phyloP scores from a whole-genome alignment of 768 basidiomycete species.

The Suillus discolor region DNA sequence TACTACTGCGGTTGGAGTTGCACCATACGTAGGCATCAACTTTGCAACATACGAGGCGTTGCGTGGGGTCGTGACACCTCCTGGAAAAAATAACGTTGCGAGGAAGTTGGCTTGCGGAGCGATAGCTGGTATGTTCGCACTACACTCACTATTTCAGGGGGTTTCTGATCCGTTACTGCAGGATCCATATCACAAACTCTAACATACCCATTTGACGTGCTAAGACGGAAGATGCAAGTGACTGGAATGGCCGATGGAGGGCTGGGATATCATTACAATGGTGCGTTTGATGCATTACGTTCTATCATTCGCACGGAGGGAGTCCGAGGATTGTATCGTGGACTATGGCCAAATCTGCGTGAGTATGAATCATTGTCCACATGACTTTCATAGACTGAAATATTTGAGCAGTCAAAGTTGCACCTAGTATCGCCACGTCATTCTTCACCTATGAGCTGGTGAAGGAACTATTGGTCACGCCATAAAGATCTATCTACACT shows the following conservation, averaged over 20 bases:
- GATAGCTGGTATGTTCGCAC: constrained; percentile 62
- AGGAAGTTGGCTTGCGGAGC: constrained; percentile 87
- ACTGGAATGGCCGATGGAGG: constrained; percentile 69
- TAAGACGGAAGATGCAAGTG: constrained; percentile 96
- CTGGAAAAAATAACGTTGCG: constrained; percentile 66
- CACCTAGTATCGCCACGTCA: constrained; percentile 85
- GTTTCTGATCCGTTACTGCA: constrained; percentile 26
- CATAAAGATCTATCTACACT: constrained; percentile 20
- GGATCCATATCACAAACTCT: constrained; percentile 93
- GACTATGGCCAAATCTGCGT: constrained; percentile 89
- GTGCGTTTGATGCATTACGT: constrained; percentile 77
- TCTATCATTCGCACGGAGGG: constrained; percentile 78
- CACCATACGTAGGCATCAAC: constrained; percentile 89
- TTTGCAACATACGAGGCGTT: constrained; percentile 92
- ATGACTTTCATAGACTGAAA: constrained; percentile 11
- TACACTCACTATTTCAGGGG: constrained; percentile 7
- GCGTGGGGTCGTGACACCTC: constrained; percentile 76
- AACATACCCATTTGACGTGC: constrained; percentile 94
- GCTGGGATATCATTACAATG: constrained; percentile 68
- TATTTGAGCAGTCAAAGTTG: constrained; percentile 72
- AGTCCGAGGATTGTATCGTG: constrained; percentile 74
- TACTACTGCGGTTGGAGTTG: constrained; percentile 86
- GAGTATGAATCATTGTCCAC: constrained; percentile 36
- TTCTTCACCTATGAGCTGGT: constrained; percentile 84
- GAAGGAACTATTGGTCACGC: constrained; percentile 48